Base-by-base conservation (phyloP, 2,329 filamentous ascomycete genomes). In the Hypomyces perniciosus region DNA sequence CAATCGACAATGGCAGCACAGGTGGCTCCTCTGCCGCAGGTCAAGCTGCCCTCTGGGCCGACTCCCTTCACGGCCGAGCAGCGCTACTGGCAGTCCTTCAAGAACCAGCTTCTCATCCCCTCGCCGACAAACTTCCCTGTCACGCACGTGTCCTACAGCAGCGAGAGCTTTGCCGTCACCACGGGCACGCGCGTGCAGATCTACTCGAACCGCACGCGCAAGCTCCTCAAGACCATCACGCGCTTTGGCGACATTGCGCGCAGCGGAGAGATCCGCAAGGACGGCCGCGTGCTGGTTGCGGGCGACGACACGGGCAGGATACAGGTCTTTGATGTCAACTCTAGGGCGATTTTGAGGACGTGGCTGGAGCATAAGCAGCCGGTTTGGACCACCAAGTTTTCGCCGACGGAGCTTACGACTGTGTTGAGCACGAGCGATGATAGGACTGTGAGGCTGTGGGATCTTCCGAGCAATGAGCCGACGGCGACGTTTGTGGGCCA, bases 291-390 rank as follows among this genome's bases (percentile, higher is more conserved):
- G 51, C 72, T 99, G 60, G 86, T 95, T 34, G 90, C 92, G 31
- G 92, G 92, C 61, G 92, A 96, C 60, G 92, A 96, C 65, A 86
- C 83, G 38, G 95, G 95, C 51, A 84, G 86, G 55, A 88, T 99
- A 59, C 95, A 99, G 70, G 90, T 96, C 9, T 99, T 97, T 65
- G 93, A 99, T 64, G 83, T 95, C 46, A 84, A 65, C 41, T 92
- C 90, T 51, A 81, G 93, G 56, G 90, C 90, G 4, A 96, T 99
- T 58, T 73, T 99, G 61, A 92, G 93, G 75, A 96, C 92, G 46
- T 99, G 93, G 92, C 84, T 85, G 57, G 83, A 91, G 60, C 92
- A 97, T 73, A 91, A 90, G 72, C 91, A 95, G 76, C 89, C 93
- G 10, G 89, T 95, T 27, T 96, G 92, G 85, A 83, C 86, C 27